phyloP scores from a whole-genome alignment of 805 yeast species.

The Candida xiaguanensis region DNA sequence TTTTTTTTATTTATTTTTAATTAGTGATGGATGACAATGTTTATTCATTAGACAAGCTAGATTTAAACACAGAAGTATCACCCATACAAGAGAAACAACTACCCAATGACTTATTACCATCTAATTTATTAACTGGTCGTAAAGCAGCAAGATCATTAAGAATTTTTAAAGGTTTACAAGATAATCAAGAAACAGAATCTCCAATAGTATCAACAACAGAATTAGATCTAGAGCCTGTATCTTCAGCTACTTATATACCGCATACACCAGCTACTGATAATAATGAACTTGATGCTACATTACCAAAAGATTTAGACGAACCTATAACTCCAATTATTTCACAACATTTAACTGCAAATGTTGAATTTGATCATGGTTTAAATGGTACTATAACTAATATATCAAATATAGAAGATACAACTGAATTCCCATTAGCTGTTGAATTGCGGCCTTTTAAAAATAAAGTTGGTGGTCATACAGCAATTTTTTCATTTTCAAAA shows the following conservation, averaged over 20 bases:
- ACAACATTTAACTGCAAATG: constrained; percentile 47
- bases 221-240: constrained; percentile 50
- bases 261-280: constrained; percentile 41
- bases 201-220: constrained; percentile 7
- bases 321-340: constrained; percentile 4
- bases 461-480: constrained; percentile 98
- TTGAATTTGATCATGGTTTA: constrained; percentile 41
- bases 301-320: constrained; percentile 6
- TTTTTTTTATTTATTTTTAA: background rate
- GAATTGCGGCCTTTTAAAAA: constrained; percentile 89
- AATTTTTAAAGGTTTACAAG: constrained; percentile 39
- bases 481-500: constrained; percentile 86
- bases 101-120: constrained; percentile 4
- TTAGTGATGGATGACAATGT: constrained; percentile 1
- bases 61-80: background rate
- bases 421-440: constrained; percentile 65
- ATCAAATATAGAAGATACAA: constrained; percentile 8
- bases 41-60: background rate
- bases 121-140: constrained; percentile 37
- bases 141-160: constrained; percentile 58
- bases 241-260: constrained; percentile 70
- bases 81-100: constrained; percentile 3
- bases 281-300: background rate
- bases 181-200: background rate
- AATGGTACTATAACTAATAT: constrained; percentile 28